Evolutionary conservation across 306 rosid species (phyloP), one percentile per base, ranked within the genome.

Genomic region (Quercus glauca): DNA sequence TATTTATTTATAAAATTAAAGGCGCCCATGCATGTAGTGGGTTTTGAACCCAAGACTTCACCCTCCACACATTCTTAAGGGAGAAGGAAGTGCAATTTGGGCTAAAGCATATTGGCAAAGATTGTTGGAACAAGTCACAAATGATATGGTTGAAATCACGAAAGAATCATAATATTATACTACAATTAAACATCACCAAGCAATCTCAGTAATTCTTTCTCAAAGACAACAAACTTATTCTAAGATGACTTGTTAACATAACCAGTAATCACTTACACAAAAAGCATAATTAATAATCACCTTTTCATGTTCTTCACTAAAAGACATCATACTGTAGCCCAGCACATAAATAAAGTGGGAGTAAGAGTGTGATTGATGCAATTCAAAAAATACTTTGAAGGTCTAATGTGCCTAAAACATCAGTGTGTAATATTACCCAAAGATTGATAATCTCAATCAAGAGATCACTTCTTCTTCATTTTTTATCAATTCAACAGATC

Each of bases 191-290:
- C 17, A 59, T 60, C 37, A 49, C 28, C 18, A 76, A 80, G 60
- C 41, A 73, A 45, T 25, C 61, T 28, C 51, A 52, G 57, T 57
- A 55, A 80, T 53, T 52, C 73, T 52, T 79, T 73, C 31, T 77
- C 15, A 35, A 1, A 51, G 67, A 28, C 57, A 59, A 73, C 75
- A 18, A 67, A 4, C 60, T 8, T 61, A 29, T 67, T 31, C 51
- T 26, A 67, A 17, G n/a, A 26, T 5, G 33, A 67, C 37, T 11
- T 67, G 37, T 28, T 33, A 56, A 56, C 10, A 6, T 56, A 56
- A 56, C 21, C 61, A 11, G 13, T n/a, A n/a, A 21, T 59, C 13
- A 13, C 65, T n/a, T 10, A 12, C 23, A 3, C 17, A 59, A 59
- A 59, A 59, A 14, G 25, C 26, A 25, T 60, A 41, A 41, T 8